A percentile compares a stretch with the other conserved stretches of the same genome.
These are phyloP conservation scores for Talaromyces pinophilus DNA, from an alignment of 2,329 filamentous ascomycete genomes.

Conservation along the genomic window DNA sequence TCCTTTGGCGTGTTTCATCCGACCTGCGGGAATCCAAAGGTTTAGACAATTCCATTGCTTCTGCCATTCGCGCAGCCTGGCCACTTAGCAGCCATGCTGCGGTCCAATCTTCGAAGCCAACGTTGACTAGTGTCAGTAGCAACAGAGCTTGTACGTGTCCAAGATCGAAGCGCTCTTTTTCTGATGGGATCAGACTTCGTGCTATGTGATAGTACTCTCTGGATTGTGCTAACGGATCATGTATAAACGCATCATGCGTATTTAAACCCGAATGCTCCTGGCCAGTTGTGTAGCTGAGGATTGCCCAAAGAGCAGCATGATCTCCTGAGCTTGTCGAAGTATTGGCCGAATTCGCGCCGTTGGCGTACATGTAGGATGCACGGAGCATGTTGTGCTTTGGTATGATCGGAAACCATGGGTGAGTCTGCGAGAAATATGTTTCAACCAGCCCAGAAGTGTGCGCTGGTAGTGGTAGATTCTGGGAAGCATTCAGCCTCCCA, in stretches of 20 bases:
- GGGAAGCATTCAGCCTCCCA: constrained; percentile 8
- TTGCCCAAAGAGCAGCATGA: constrained; percentile 48
- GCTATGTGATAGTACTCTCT: constrained; percentile 41
- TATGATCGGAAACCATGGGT: constrained; percentile 62
- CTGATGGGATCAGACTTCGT: constrained; percentile 41
- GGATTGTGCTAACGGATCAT: constrained; percentile 29
- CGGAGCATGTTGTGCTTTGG: constrained; percentile 60
- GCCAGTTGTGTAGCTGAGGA: constrained; percentile 45
- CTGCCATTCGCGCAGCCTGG: constrained; percentile 52
- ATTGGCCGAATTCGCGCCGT: constrained; percentile 39
- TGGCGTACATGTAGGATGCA: constrained; percentile 57
- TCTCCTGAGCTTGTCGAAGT: constrained; percentile 40
- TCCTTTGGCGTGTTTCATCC: constrained; percentile 38
- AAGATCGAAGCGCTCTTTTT: constrained; percentile 42
- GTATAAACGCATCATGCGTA: constrained; percentile 9
- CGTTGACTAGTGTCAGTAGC: constrained; percentile 52
- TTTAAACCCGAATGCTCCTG: constrained; percentile 31
- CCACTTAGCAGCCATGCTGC: constrained; percentile 58
- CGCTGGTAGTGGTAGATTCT: constrained; percentile 46
- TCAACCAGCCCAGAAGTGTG: constrained; percentile 57
- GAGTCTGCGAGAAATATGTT: constrained; percentile 59
- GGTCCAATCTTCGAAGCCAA: constrained; percentile 49
- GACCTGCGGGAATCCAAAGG: constrained; percentile 32
- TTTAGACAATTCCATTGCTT: constrained; percentile 40
- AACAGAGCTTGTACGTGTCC: constrained; percentile 49